Conservation (phyloP, 371 early-diverging fungal species). For the Funneliformis caledonium region DNA sequence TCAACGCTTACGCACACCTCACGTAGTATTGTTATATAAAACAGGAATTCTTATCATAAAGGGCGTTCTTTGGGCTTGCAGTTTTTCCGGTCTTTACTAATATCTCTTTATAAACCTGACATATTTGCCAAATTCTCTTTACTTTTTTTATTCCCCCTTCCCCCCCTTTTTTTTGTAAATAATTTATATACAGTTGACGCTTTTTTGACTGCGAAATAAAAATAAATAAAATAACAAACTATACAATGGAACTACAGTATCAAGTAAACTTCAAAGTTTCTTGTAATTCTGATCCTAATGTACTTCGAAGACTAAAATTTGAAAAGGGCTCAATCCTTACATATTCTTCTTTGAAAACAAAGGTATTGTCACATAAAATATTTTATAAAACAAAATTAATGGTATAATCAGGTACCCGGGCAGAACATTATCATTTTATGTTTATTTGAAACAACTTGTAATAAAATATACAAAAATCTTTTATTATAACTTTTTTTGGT, state of each 20-base stretch:
- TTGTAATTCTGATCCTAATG: background rate
- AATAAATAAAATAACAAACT: no score
- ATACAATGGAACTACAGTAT: background rate
- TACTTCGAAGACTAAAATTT: slow-evolving; percentile 3
- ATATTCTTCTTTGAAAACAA: slow-evolving; percentile 5
- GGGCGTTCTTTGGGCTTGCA: no score
- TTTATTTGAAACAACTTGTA: no score
- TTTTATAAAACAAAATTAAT: background rate
- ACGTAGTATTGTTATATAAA: background rate
- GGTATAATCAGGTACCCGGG: background rate
- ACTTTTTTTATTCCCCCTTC: no score
- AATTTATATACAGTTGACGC: background rate
- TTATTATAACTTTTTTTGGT: background rate
- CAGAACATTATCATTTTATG: no score
- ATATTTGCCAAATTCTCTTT: no score
- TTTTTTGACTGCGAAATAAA: background rate
- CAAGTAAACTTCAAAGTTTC: background rate
- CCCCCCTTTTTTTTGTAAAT: background rate
- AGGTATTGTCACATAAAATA: background rate
- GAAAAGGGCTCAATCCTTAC: background rate
- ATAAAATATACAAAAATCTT: no score
- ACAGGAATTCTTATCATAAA: background rate
- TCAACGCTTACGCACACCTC: no score
- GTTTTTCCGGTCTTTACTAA: background rate
- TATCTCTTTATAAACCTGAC: no score